Base-by-base conservation (phyloP, 306 rosid species). In the Senna tora region DNA sequence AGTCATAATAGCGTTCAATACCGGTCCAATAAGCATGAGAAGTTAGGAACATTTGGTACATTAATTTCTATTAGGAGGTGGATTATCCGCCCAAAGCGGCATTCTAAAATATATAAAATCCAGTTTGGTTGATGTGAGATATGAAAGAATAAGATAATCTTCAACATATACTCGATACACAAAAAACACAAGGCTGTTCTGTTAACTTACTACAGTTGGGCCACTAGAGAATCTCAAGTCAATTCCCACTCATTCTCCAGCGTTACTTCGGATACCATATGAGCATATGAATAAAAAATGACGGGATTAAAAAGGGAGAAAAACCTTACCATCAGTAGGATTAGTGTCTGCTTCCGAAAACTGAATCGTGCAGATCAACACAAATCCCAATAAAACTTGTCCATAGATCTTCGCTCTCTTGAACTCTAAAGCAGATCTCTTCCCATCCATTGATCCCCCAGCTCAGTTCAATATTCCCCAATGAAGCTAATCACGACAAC, bases 321-420 rank as follows among this genome's bases (percentile, higher is more conserved):
- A 86, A 77, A 61, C 28, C 77, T 77, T 81, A 95, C 99, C 92
- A 56, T 95, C 99, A 55, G 73, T 60, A 22, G 90, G 81, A 89
- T 88, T 86, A 60, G 99, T 95, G 43, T 71, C 77, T 45, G 92
- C 90, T 69, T 38, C 67, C 60, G 92, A 84, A 78, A 88, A 76
- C 65, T 79, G 93, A 32, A 81, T 77, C 32, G 76, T 75, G 58
- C 84, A 86, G 83, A 88, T 81, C 83, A 86, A 76, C 75, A 85
- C 30, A 77, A 85, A 73, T 76, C 87, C 86, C 69, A 88, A 53
- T 13, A 86, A 72, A 78, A 88, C 79, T 58, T 69, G 75, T 39
- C 42, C 80, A 62, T 43, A 67, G 88, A 86, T 95, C 91, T 82
- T 83, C 60, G 77, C 77, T 78, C 76, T 68, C 70, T 72, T 56